Evolutionary conservation across 2,329 filamentous ascomycete species (phyloP).

Genomic region (Leptographium procerum): DNA sequence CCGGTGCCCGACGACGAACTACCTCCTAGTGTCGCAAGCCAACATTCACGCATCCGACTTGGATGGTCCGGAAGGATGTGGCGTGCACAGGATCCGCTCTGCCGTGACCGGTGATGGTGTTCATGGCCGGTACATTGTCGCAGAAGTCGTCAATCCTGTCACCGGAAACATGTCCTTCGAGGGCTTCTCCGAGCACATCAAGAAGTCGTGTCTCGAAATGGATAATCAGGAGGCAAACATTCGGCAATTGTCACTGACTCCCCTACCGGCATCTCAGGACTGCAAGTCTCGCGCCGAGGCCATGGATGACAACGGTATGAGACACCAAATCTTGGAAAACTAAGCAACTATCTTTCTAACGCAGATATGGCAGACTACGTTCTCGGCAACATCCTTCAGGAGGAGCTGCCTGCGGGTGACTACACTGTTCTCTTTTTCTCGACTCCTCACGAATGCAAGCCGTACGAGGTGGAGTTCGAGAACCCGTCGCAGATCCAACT

Average conservation of each 20-base stretch:
- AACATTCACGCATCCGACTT: slow-evolving; percentile 63
- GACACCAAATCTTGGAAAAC: too few species aligned
- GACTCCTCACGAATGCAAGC: slow-evolving; percentile 38
- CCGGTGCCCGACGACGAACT: slow-evolving; percentile 61
- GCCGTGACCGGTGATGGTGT: slow-evolving; percentile 25
- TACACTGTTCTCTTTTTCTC: slow-evolving; percentile 73
- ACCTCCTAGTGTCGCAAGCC: slow-evolving; percentile 68
- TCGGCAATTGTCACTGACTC: slow-evolving; percentile 28
- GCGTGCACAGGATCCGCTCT: slow-evolving; percentile 41
- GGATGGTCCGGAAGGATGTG: slow-evolving; percentile 33
- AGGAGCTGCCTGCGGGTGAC: slow-evolving; percentile 24
- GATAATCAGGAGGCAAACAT: slow-evolving; percentile 24
- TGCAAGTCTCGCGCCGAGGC: slow-evolving; percentile 33
- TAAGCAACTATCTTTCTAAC: neutral
- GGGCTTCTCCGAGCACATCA: slow-evolving; percentile 32
- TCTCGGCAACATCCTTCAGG: slow-evolving; percentile 36
- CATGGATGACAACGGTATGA: slow-evolving; percentile 37
- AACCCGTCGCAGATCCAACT: slow-evolving; percentile 58
- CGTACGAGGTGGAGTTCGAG: slow-evolving; percentile 56
- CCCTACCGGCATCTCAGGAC: slow-evolving; percentile 24
- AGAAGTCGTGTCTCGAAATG: slow-evolving; percentile 30
- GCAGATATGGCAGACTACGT: slow-evolving; percentile 31
- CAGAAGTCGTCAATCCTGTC: slow-evolving; percentile 37
- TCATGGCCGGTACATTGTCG: slow-evolving; percentile 33
- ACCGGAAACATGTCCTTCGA: slow-evolving; percentile 31